Base-by-base conservation (phyloP, 2,329 filamentous ascomycete genomes). In the Phoma sp. region DNA sequence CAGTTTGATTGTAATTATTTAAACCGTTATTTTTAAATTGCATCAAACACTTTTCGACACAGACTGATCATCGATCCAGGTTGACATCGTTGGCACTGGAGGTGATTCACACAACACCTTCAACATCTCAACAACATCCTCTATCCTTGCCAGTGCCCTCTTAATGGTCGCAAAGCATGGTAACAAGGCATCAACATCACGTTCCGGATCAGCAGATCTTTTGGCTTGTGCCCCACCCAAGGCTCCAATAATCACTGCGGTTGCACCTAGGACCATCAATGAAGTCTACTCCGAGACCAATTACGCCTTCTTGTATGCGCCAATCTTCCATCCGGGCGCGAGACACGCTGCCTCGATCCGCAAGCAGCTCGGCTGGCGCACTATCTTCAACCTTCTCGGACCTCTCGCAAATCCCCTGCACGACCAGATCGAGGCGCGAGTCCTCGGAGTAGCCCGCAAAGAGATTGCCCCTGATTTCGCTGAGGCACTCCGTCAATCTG, bases 61-160 rank as follows among this genome's bases (percentile, higher is more conserved):
- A 26, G 9, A 18, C 48, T 52, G 36, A 52, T 30, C 14, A 14
- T 20, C 3, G 23, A 6, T n/a, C 28, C 60, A 87, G 84, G 87
- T 93, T 74, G 95, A 99, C 75, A 98, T 99, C 73, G 95, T 99
- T 53, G 95, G 95, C 64, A 99, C 95, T 7, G 95, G 95, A 62
- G 95, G 95, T 70, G 95, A 99, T 79, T 89, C 90, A 17, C 93
- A 98, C 82, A 92, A 96, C 76, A 99, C 95, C 28, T 99, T 96
- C 86, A 99, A 99, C 76, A 93, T 99, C 73, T 95, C 90, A 65
- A 99, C 95, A 4, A 96, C 95, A 6, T 87, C 95, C 2, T 96
- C 92, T 15, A 97, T 99, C 70, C 81, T 99, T 42, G 92, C 91
- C 39, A 96, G 92, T 5, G 87, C 92, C 4, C 81, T 96, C 23